Base-by-base conservation (phyloP, 75 land plant genomes). In the Larix kaempferi region DNA sequence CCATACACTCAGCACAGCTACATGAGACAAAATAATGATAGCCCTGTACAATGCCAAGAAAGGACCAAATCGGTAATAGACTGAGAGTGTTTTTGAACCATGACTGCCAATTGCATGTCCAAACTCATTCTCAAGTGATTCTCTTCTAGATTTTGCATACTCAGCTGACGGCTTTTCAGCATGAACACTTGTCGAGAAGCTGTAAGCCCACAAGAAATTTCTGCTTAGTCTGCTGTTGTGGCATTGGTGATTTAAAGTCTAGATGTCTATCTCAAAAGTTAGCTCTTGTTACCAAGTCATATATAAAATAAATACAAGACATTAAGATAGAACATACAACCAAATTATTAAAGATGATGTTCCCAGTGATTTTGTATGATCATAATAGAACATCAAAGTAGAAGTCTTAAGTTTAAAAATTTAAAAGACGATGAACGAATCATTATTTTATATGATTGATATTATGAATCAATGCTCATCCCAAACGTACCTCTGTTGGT, bases 11-110 rank as follows among this genome's bases (percentile, higher is more conserved):
- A 97, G 81, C 90, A 94, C 89, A 54, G 81, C 75, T 26, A 97
- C 85, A 41, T 97, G 86, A 66, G 86, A 87, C 77, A 94, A 86
- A 49, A 97, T 91, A 63, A 93, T 78, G 56, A 90, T 86, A 14
- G 93, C 99, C 85, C 99, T 89, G 73, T 90, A 94, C 61, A 93
- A 78, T 15, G 97, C 99, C 79, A 90, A 82, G 69, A 97, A 91
- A 6, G 99, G 99, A 39, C 98, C 91, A 83, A 91, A 89, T 11
- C 80, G 85, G 72, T 80, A 83, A 52, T 81, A 79, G 64, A 78
- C 76, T 33, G 88, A 83, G 76, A 83, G 23, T 35, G 85, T 84
- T 81, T 79, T 85, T 12, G 94, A 88, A 54, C 86, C 84, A 57
- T 86, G 78, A 23, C 81, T 79, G 52, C 93, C 96, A 44, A 91